Percentiles rank a stretch among this genome's conserved stretches.
phyloP scores from a whole-genome alignment of 1,284 basidiomycete species.

The Sutorius eximius region DNA sequence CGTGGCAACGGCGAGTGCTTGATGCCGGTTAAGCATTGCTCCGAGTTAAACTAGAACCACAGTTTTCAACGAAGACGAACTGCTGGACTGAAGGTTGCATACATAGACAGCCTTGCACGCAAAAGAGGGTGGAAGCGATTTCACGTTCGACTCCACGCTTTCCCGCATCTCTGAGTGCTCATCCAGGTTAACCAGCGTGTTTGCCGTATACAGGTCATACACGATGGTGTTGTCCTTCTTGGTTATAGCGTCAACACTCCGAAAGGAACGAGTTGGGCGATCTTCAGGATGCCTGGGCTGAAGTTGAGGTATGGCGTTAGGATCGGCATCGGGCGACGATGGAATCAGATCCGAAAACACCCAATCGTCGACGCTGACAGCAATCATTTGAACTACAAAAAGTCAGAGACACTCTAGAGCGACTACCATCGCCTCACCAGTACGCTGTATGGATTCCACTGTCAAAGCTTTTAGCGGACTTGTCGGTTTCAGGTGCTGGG shows the following conservation, averaged over 20 bases:
- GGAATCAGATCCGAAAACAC: conserved; percentile 1
- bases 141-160: conserved; percentile 14
- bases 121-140: conserved; percentile 15
- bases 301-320: conserved; percentile 3
- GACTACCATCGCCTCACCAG: not conserved
- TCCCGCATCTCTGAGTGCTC: conserved; percentile 8
- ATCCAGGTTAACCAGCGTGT: conserved; percentile 1
- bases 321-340: not conserved
- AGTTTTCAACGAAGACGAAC: not conserved
- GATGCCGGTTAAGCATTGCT: conserved; percentile 4
- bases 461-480: not conserved
- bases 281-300: not conserved
- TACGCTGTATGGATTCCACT: conserved; percentile 11
- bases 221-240: conserved; percentile 2
- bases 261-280: not conserved
- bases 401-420: not conserved
- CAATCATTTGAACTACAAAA: conserved; percentile 15
- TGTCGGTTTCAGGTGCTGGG: not conserved
- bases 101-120: conserved; percentile 19
- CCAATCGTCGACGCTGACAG: conserved; percentile 11
- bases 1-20: not conserved
- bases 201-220: conserved; percentile 20
- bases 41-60: conserved; percentile 13
- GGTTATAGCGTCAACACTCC: not conserved
- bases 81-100: not conserved